Evolutionary conservation across 2,329 filamentous ascomycete genomes (phyloP), one percentile per base, ranked within the genome.

Genomic region (Alternaria sp.): DNA sequence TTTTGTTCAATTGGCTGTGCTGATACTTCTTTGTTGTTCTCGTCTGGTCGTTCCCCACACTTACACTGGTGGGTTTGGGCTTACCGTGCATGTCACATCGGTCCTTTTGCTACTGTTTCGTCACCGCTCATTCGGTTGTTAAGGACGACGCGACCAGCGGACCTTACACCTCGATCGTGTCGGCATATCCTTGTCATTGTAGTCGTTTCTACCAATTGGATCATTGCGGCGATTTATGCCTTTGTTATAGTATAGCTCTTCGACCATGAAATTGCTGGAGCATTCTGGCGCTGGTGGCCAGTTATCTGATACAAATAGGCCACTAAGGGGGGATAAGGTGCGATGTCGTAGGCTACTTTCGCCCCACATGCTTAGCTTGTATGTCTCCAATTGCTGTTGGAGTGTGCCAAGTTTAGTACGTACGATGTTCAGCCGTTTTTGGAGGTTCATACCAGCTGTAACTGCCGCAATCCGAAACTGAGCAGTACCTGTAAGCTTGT

Each of bases 101-200:
- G 69, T 66, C 69, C 68, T 66, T 65, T 60, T 70, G 54, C 51
- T 59, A 58, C 55, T 56, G 42, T 65, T 61, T 63, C 58, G 66
- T 70, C 65, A 71, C 69, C 69, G 67, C 69, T 69, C 62, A 64
- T 68, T 56, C 63, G 57, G 38, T 59, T 51, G 36, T 39, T 46
- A 51, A 55, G 51, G 53, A 57, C 59, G 54, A 58, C 58, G 51
- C 56, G 51, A 57, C 54, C 66, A 56, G 48, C 51, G 56, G 54
- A 58, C 57, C 60, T 60, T 57, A 49, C 49, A 57, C 57, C 52
- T 55, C 54, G 46, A 36, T 49, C 49, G 47, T 53, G 51, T 43
- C 58, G 48, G 57, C 36, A 57, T 57, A 51, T 51, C 49, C 47
- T 39, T 38, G 52, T 34, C 42, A 51, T 51, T 44, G 48, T 41